A percentile compares a stretch with the other conserved stretches of the same genome.
phyloP scores from a whole-genome alignment of 2,329 filamentous ascomycete genomes.

The Nemania sp. region DNA sequence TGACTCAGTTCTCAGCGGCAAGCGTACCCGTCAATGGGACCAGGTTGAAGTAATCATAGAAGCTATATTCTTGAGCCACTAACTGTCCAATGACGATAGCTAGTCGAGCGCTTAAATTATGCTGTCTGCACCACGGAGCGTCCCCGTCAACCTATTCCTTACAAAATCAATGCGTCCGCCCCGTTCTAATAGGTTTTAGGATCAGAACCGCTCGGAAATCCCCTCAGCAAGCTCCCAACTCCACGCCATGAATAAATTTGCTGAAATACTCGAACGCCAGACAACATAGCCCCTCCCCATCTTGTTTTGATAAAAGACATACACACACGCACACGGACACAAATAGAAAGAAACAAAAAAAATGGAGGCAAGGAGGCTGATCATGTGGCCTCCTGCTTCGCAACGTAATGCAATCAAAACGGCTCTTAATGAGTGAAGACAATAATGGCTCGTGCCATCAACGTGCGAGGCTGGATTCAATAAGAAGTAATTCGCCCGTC shows the following conservation, averaged over 20 bases:
- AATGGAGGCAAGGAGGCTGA: background rate
- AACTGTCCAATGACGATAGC: slow-evolving; percentile 1
- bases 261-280: slow-evolving; percentile 24
- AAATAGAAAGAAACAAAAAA: background rate
- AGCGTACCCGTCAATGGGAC: too few species aligned
- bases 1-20: too few species aligned
- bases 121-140: background rate
- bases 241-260: slow-evolving; percentile 34
- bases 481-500: background rate
- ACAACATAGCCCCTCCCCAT: background rate
- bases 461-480: background rate
- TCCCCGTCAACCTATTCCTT: background rate
- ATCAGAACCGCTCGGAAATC: slow-evolving; percentile 19
- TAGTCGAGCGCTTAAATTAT: background rate
- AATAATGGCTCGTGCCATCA: slow-evolving; percentile 3
- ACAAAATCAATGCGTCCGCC: slow-evolving; percentile 6
- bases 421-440: background rate
- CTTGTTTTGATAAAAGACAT: background rate
- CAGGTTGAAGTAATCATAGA: background rate
- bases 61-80: background rate
- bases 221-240: slow-evolving; percentile 31
- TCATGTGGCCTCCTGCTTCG: slow-evolving; percentile 20
- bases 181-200: background rate
- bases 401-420: slow-evolving; percentile 8
- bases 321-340: slow-evolving; percentile 13